phyloP scores from a whole-genome alignment of 345 rosid genomes.

The Isatis tinctoria region DNA sequence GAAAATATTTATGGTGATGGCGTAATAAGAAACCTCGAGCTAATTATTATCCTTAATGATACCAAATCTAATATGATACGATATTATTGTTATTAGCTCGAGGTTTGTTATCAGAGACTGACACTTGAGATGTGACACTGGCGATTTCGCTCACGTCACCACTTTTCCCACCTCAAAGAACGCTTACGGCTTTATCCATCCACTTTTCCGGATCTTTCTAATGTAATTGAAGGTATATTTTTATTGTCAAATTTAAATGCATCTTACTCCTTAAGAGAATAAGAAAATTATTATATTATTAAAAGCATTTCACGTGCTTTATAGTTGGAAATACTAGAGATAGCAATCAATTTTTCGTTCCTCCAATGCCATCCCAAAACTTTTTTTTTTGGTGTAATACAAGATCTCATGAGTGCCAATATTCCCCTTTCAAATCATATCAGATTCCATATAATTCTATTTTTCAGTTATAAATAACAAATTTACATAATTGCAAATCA shows the following conservation, averaged over 20 bases:
- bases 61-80: conserved; percentile 38
- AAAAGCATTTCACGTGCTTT: not conserved
- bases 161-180: conserved; percentile 11
- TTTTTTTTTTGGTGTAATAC: not conserved
- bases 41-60: conserved; percentile 33
- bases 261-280: not conserved
- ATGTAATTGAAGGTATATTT: not conserved
- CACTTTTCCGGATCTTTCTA: not conserved
- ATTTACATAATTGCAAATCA: not conserved
- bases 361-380: not conserved
- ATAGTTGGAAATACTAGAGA: not conserved
- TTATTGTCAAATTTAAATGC: not conserved
- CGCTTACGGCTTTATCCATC: conserved; percentile 3
- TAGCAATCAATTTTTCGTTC: not conserved
- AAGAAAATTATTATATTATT: not conserved
- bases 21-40: conserved; percentile 27
- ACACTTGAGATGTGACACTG: conserved; percentile 31
- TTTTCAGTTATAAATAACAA: not conserved
- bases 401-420: not conserved
- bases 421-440: not conserved
- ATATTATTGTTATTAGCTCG: conserved; percentile 4
- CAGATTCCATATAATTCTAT: not conserved
- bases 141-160: conserved; percentile 36
- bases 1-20: not conserved
- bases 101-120: too few species aligned